Base-by-base conservation (phyloP, 441 rosid genomes). In the Breynia disticha region DNA sequence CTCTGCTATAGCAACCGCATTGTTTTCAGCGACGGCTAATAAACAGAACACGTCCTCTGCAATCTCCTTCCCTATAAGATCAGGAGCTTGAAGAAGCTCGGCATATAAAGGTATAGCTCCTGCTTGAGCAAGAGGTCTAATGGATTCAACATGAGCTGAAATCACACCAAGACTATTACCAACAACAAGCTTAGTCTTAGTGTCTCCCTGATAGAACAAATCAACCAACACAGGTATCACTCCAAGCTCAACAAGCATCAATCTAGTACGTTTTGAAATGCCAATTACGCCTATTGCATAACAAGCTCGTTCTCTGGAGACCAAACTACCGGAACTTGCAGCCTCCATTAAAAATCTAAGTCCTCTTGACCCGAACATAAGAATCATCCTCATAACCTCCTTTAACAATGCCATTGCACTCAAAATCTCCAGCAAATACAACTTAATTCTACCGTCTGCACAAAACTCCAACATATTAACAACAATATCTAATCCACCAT, bases 241-340 rank as follows among this genome's bases (percentile, higher is more conserved):
- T 48, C 79, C 83, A 51, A 72, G 63, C 41, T 74, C 79, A 61
- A 79, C 79, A 16, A 83, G 66, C 68, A 72, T 51, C 14, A 11
- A 13, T 20, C 80, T 52, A n/a, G 69, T 81, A 39, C 67, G 69
- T 60, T 71, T 63, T 9, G 67, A 56, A 48, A 68, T 71, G 19
- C 76, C 79, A 1, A 79, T 66, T 56, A 81, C 64, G 46, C 91
- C 87, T 5, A 81, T 65, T 0, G 87, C 91, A 16, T 81, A 85
- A 66, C 80, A 79, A 56, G 87, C 81, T 72, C 85, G 74, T 59
- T 79, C 85, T 49, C 82, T 77, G 0, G 83, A 83, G 44, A 74
- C 59, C 76, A 77, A 59, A 60, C 67, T 63, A 32, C 91, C 87
- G 55, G n/a, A 54, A 32, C 71, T 65, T 63, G 60, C 76, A 0